A percentile compares a stretch with the other conserved stretches of the same genome.
These are phyloP conservation scores for Erythrobasidium hasegawianum DNA, from an alignment of 1,284 basidiomycete genomes.

Conservation along the genomic window DNA sequence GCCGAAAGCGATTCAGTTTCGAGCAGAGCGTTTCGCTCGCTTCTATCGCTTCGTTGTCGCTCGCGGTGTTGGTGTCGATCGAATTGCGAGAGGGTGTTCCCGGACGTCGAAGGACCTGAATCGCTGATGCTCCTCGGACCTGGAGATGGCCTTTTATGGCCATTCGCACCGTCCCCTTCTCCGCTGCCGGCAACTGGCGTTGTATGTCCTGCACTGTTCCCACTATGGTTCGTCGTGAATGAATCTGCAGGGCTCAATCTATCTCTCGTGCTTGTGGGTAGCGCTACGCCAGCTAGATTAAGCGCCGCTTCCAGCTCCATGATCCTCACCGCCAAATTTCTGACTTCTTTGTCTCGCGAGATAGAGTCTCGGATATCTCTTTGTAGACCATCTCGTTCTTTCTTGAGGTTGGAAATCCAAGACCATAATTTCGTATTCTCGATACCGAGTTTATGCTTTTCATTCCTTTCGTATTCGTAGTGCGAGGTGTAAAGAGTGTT, in stretches of 20 bases:
- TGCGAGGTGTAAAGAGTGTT: conserved; percentile 14
- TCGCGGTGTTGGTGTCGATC: not conserved
- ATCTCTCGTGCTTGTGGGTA: conserved; percentile 2
- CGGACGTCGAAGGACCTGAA: conserved; percentile 6
- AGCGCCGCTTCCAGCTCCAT: conserved; percentile 25
- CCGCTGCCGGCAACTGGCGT: too few species aligned
- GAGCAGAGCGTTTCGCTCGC: not conserved
- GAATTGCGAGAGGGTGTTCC: not conserved
- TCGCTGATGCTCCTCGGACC: conserved; percentile 20
- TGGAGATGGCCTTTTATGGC: conserved; percentile 5
- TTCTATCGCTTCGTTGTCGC: conserved; percentile 11
- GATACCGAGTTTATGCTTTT: conserved; percentile 7
- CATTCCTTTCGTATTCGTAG: conserved; percentile 12
- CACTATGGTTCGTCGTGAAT: not conserved
- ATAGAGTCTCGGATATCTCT: not conserved
- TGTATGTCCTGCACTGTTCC: not conserved
- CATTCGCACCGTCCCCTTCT: not conserved
- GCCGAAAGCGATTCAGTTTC: conserved; percentile 12
- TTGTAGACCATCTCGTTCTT: conserved; percentile 20
- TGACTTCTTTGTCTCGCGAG: not conserved
- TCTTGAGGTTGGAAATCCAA: conserved; percentile 23
- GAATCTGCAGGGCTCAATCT: conserved; percentile 7
- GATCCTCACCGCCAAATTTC: conserved; percentile 5
- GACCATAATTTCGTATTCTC: conserved; percentile 36
- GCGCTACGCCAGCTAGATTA: conserved; percentile 2